Percentiles rank a stretch among this genome's conserved stretches.
Evolutionary conservation across 2,329 filamentous ascomycete species (phyloP).

Genomic region (Colletotrichum eleusines): DNA sequence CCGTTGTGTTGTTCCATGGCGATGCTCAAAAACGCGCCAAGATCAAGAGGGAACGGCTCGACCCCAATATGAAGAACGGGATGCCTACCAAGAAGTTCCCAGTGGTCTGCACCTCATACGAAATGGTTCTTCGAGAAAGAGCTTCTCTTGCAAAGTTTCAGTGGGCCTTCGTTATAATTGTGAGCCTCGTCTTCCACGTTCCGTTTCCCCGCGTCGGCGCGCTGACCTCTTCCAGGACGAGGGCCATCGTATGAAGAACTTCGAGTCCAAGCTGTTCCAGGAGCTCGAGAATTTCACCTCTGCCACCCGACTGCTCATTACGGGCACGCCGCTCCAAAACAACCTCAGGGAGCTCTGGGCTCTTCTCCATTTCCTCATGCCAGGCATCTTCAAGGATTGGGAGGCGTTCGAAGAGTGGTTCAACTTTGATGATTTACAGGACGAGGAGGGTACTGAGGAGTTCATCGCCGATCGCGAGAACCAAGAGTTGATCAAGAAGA

Average conservation of each 20-base stretch:
- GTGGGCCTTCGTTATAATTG: slow-evolving; percentile 98
- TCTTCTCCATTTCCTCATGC: slow-evolving; percentile 90
- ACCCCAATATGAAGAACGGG: slow-evolving; percentile 73
- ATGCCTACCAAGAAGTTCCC: slow-evolving; percentile 78
- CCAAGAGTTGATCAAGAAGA: slow-evolving; percentile 71
- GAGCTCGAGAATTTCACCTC: slow-evolving; percentile 91
- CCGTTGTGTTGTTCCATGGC: slow-evolving; percentile 92
- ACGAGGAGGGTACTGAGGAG: slow-evolving; percentile 82
- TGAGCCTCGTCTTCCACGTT: slow-evolving; percentile 51
- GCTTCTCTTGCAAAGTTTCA: slow-evolving; percentile 84
- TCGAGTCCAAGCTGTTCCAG: slow-evolving; percentile 91
- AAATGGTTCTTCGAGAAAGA: slow-evolving; percentile 93
- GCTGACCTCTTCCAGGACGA: slow-evolving; percentile 73
- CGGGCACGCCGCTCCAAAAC: slow-evolving; percentile 94
- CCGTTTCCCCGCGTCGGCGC: neutral
- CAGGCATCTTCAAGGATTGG: slow-evolving; percentile 92
- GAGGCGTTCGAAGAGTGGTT: slow-evolving; percentile 97
- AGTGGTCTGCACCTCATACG: slow-evolving; percentile 93
- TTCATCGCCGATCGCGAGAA: slow-evolving; percentile 81
- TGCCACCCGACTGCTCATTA: slow-evolving; percentile 91
- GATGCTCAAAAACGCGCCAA: slow-evolving; percentile 80
- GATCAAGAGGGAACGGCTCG: slow-evolving; percentile 79
- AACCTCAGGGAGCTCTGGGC: slow-evolving; percentile 97
- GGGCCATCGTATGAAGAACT: slow-evolving; percentile 96
- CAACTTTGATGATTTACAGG: slow-evolving; percentile 91